A percentile compares a stretch with the other conserved stretches of the same genome.
Conservation (phyloP, 2,329 filamentous ascomycete genomes). For the Pyrenochaeta sp. region DNA sequence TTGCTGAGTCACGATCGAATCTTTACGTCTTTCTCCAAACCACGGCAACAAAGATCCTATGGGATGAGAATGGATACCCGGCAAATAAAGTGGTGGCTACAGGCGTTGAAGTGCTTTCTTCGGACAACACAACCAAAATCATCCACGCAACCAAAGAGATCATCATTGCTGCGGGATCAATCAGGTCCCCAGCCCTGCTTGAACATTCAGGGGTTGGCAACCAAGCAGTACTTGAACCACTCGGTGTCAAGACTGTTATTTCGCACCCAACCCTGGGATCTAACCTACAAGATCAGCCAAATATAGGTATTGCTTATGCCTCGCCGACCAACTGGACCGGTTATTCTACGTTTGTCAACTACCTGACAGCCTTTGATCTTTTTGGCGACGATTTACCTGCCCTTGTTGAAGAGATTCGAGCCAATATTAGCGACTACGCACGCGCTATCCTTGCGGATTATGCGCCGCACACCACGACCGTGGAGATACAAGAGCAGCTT, state of each 20-base stretch:
- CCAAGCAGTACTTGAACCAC: slow-evolving; percentile 29
- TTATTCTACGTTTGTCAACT: slow-evolving; percentile 49
- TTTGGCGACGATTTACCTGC: slow-evolving; percentile 39
- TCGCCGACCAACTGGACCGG: slow-evolving; percentile 48
- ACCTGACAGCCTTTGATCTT: slow-evolving; percentile 46
- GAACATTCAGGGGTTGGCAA: slow-evolving; percentile 51
- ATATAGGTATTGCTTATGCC: slow-evolving; percentile 33
- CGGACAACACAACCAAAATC: slow-evolving; percentile 21
- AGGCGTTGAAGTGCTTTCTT: slow-evolving; percentile 36
- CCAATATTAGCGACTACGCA: slow-evolving; percentile 42
- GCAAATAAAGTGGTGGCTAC: slow-evolving; percentile 20
- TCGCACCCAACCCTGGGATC: slow-evolving; percentile 40
- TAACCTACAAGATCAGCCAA: slow-evolving; percentile 48
- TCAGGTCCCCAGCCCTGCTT: slow-evolving; percentile 45
- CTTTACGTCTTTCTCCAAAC: slow-evolving; percentile 56
- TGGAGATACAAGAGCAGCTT: slow-evolving; percentile 50
- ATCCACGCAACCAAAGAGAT: slow-evolving; percentile 40
- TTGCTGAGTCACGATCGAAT: slow-evolving; percentile 51
- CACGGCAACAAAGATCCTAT: slow-evolving; percentile 52
- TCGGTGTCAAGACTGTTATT: slow-evolving; percentile 30
- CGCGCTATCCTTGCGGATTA: slow-evolving; percentile 29
- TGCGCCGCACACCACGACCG: slow-evolving; percentile 25
- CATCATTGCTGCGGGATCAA: slow-evolving; percentile 47
- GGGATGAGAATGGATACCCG: slow-evolving; percentile 24
- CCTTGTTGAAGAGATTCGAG: slow-evolving; percentile 31